phyloP scores from a whole-genome alignment of 441 rosid species.

The Metrosideros polymorpha region DNA sequence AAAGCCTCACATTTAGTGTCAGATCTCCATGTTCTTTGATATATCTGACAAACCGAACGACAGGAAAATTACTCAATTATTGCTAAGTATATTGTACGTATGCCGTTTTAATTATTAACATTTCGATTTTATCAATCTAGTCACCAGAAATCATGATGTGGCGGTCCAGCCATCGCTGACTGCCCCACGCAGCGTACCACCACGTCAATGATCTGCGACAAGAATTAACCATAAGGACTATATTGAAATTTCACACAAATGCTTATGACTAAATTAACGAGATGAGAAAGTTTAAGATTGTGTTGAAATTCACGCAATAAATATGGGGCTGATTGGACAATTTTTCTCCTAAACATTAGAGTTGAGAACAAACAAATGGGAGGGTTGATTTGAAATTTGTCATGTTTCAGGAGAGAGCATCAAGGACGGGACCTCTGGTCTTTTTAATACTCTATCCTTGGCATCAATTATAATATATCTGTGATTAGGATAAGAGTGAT shows the following conservation, averaged over 20 bases:
- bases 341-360: rapidly evolving
- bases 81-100: rapidly evolving
- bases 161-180: rapidly evolving
- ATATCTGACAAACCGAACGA: background rate
- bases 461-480: background rate
- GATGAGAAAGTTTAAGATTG: rapidly evolving
- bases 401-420: background rate
- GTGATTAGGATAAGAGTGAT: background rate
- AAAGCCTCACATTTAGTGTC: background rate
- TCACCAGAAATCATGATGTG: rapidly evolving
- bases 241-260: rapidly evolving
- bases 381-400: background rate
- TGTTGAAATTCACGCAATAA: rapidly evolving
- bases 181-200: no score
- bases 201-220: rapidly evolving
- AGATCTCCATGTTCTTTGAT: background rate
- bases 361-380: background rate
- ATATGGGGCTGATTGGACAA: rapidly evolving
- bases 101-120: rapidly evolving
- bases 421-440: background rate
- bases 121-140: no score
- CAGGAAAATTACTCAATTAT: no score
- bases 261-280: rapidly evolving
- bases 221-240: background rate
- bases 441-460: background rate